Evolutionary conservation across 2,329 filamentous ascomycete species (phyloP), one percentile per base, ranked within the genome.

Genomic region (Coccinonectria pachysandricola): DNA sequence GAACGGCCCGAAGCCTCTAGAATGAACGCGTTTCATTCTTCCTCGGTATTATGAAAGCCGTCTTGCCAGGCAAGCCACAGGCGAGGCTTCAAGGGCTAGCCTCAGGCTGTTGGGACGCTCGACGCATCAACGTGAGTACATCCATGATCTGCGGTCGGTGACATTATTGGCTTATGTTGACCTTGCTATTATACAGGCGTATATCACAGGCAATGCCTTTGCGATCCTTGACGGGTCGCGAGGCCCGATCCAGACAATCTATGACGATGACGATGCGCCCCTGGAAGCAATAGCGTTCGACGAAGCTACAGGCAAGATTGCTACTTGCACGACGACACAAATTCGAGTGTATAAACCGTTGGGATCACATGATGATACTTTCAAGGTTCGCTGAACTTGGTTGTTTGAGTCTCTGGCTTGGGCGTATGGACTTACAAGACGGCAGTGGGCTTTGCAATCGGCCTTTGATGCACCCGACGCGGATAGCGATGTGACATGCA

Each of bases 151-250:
- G 7, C 9, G n/a, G n/a, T n/a, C n/a, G n/a, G n/a, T n/a, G n/a
- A n/a, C n/a, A n/a, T n/a, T n/a, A n/a, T n/a, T n/a, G n/a, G n/a
- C n/a, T n/a, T n/a, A n/a, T n/a, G 27, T 30, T 39, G 24, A 40
- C 20, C 7, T 21, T 8, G 15, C 8, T 14, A 15, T 22, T 26
- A 19, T 34, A 27, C 46, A 92, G 84, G 74, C 75, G 26, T 98
- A 96, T 58, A 80, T 95, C 40, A 91, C 83, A 34, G 88, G 88
- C 46, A 82, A 79, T 56, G 84, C 84, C 35, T 73, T 96, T 39
- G 75, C 91, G 27, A 78, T 98, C 45, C 75, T 96, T 42, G 71
- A 74, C 48, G 79, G 75, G 26, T 71, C 82, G 27, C 67, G 78
- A 35, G 71, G 71, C 28, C 72, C 95, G 37, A 58, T 94, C 17